Base-by-base conservation (phyloP, 2,329 filamentous ascomycete genomes). In the Epichloe glyceriae region DNA sequence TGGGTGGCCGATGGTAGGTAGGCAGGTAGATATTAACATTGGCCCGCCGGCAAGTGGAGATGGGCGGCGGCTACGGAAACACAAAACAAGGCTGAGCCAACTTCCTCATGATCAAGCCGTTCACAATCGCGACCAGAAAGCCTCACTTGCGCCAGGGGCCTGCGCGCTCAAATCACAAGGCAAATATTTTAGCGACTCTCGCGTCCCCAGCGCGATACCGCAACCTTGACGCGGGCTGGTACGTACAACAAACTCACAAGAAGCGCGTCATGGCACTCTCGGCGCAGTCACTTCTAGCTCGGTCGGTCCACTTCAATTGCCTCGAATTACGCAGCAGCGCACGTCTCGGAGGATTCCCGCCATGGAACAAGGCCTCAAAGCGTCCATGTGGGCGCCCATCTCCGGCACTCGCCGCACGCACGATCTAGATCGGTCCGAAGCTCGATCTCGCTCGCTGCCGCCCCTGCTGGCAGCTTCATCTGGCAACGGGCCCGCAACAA, bases 341-440 rank as follows among this genome's bases (percentile, higher is more conserved):
- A 10, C 30, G 30, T 30, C 30, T 30, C 8, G 30, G 30, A 30
- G 7, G 3, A 8, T 30, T 38, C 14, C 15, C 14, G 15, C 35
- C 35, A 38, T 38, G 35, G 35, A n/a, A 17, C 46, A 19, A 3
- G 54, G 54, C 14, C 52, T 56, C 35, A 40, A 49, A 1, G 30
- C 49, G 17, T 56, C 55, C 39, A 41, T 52, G 7, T 56, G 55
- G 55, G 53, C 54, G 40, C 10, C 48, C 1, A 17, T 34, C 11
- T 42, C 47, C 11, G 11, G 38, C 12, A 15, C 22, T 3, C 49
- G 42, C 35, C 35, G 35, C 17, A 35, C 35, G 26, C 30, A 50
- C 30, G 6, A 49, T 20, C 30, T 33, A 14, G 42, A 34, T 22
- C 22, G 38, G 10, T 38, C 46, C 48, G 45, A 53, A 7, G 12